Conservation (phyloP, 2,329 filamentous ascomycete species). For the Ceratocystis cubensis region DNA sequence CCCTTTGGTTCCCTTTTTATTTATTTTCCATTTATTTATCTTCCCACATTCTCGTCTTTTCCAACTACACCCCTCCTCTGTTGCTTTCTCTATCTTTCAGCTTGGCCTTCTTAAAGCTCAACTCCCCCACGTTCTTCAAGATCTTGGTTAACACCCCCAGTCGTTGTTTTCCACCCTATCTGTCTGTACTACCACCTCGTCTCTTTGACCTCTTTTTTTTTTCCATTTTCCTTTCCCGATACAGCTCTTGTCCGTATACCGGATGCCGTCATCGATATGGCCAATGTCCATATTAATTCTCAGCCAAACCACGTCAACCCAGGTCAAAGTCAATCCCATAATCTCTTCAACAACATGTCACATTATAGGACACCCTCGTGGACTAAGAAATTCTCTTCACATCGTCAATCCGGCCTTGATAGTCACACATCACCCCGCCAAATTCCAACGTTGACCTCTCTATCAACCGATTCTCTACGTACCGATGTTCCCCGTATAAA, state of each 20-base stretch:
- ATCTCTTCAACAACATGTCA: slow-evolving; percentile 16
- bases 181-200: slow-evolving; percentile 2
- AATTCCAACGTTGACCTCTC: not conserved
- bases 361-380: slow-evolving; percentile 19
- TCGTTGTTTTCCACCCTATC: not conserved
- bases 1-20: not conserved
- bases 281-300: not conserved
- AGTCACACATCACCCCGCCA: slow-evolving; percentile 17
- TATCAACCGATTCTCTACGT: not conserved
- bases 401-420: slow-evolving; percentile 20
- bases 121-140: not conserved
- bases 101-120: slow-evolving; percentile 8
- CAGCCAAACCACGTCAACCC: not conserved
- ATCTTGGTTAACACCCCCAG: not conserved
- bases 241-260: not conserved
- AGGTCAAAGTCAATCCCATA: slow-evolving; percentile 7
- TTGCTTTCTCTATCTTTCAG: not conserved
- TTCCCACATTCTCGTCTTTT: not conserved
- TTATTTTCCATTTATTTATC: not conserved
- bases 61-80: not conserved
- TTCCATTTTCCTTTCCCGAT: not conserved
- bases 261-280: slow-evolving; percentile 6
- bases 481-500: slow-evolving; percentile 2
- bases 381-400: slow-evolving; percentile 19
- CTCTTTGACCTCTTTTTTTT: slow-evolving; percentile 8